phyloP scores from a whole-genome alignment of 2,329 filamentous ascomycete genomes.

The Arthrinium puccinioides region DNA sequence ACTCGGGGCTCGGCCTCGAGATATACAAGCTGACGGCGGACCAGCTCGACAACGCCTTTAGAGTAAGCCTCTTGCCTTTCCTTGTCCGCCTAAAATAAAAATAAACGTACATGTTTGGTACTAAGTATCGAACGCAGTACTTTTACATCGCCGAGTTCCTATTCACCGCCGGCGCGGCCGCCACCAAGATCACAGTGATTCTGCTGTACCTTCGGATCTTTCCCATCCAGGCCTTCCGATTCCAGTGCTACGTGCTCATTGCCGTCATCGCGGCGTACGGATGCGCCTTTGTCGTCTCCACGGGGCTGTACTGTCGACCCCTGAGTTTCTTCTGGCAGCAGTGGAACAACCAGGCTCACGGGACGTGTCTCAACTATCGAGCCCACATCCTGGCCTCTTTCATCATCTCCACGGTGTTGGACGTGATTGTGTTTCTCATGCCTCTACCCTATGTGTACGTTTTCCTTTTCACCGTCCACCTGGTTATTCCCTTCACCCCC shows the following conservation, averaged over 20 bases:
- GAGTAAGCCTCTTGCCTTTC: too few relatives aligned
- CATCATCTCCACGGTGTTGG: not conserved
- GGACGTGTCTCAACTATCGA: slow-evolving; percentile 42
- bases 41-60: too few relatives aligned
- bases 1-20: not conserved
- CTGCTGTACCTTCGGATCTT: slow-evolving; percentile 52
- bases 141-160: slow-evolving; percentile 29
- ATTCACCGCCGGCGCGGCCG: slow-evolving; percentile 8
- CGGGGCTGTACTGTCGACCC: slow-evolving; percentile 44
- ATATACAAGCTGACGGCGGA: too few relatives aligned
- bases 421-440: not conserved
- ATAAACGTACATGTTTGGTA: too few relatives aligned
- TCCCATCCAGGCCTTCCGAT: slow-evolving; percentile 28
- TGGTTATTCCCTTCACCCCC: too few relatives aligned
- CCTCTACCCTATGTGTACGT: not conserved
- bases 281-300: slow-evolving; percentile 32
- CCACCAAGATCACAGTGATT: slow-evolving; percentile 34
- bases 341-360: slow-evolving; percentile 40
- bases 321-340: slow-evolving; percentile 43
- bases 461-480: too few relatives aligned
- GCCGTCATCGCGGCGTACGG: slow-evolving; percentile 31
- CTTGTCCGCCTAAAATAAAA: too few relatives aligned
- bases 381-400: not conserved
- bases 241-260: slow-evolving; percentile 33
- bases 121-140: too few relatives aligned